These are phyloP conservation scores for Colletotrichum sp. DNA, from an alignment of 2,329 filamentous ascomycete species.

Conservation along the genomic window DNA sequence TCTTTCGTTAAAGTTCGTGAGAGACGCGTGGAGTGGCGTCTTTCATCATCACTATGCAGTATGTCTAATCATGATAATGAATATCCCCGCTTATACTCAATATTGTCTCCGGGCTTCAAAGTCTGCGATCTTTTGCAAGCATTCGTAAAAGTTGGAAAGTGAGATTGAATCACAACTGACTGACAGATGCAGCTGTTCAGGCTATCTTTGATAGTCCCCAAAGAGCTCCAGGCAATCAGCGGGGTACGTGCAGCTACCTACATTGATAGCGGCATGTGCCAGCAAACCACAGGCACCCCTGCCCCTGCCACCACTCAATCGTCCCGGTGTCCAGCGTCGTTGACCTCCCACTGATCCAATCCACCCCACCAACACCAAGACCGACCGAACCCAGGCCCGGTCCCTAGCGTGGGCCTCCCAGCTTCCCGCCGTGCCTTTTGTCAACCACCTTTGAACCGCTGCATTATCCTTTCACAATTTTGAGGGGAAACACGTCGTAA, in stretches of 20 bases:
- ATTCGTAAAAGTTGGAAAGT: not conserved
- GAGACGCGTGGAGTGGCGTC: not conserved
- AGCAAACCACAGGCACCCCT: not conserved
- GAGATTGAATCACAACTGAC: not conserved
- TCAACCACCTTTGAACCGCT: not conserved
- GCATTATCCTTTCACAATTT: not conserved
- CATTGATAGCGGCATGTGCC: not conserved
- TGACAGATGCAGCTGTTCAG: not conserved
- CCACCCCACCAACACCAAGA: conserved; percentile 7
- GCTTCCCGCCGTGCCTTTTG: not conserved
- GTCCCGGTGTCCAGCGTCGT: not conserved
- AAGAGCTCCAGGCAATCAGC: not conserved
- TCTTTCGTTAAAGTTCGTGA: not conserved
- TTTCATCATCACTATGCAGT: not conserved
- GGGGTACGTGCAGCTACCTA: not conserved
- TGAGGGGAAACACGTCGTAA: not conserved
- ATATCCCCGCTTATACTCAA: not conserved
- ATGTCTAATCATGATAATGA: not conserved
- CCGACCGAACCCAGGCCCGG: not conserved
- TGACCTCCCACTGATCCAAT: conserved; percentile 12
- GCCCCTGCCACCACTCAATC: not conserved
- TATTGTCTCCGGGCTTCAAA: not conserved
- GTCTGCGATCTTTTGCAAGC: not conserved
- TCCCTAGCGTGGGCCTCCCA: not conserved
- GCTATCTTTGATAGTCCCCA: not conserved